These are phyloP conservation scores for Ogataea siamensis DNA, from an alignment of 805 yeast genomes.

Conservation along the genomic window DNA sequence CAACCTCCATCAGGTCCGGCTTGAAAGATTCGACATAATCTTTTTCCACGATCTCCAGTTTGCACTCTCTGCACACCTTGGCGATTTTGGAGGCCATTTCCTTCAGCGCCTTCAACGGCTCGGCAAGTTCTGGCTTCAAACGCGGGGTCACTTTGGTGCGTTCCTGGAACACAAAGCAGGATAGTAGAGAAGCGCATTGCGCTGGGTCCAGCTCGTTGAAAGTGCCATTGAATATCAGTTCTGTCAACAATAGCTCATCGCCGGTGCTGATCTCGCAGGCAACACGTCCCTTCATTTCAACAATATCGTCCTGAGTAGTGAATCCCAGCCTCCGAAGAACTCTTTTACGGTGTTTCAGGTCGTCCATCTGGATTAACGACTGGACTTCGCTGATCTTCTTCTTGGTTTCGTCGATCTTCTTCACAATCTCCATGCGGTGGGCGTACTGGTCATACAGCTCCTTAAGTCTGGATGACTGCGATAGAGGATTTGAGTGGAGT, in stretches of 20 bases:
- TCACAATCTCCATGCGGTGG: conserved; percentile 58
- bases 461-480: conserved; percentile 56
- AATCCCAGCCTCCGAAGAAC: conserved; percentile 91
- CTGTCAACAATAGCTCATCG: conserved; percentile 81
- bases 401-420: conserved; percentile 56
- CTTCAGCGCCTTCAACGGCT: conserved; percentile 83
- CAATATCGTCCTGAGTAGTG: conserved; percentile 81
- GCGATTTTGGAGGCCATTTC: conserved; percentile 92
- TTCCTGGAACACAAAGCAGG: conserved; percentile 97
- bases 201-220: conserved; percentile 85
- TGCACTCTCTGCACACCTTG: conserved; percentile 82
- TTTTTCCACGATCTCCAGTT: conserved; percentile 84
- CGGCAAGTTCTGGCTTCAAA: conserved; percentile 85
- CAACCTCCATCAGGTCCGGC: conserved; percentile 95
- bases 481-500: conserved; percentile 64
- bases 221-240: conserved; percentile 91
- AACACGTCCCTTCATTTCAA: conserved; percentile 94
- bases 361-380: conserved; percentile 91
- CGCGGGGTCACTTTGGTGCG: conserved; percentile 86
- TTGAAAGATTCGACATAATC: conserved; percentile 91
- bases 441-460: conserved; percentile 65
- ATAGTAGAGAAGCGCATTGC: conserved; percentile 86
- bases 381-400: conserved; percentile 77
- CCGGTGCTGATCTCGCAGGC: conserved; percentile 90
- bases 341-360: conserved; percentile 86